Evolutionary conservation across 1,284 basidiomycete genomes (phyloP), one percentile per base, ranked within the genome.

Genomic region (Leccinum fallax): DNA sequence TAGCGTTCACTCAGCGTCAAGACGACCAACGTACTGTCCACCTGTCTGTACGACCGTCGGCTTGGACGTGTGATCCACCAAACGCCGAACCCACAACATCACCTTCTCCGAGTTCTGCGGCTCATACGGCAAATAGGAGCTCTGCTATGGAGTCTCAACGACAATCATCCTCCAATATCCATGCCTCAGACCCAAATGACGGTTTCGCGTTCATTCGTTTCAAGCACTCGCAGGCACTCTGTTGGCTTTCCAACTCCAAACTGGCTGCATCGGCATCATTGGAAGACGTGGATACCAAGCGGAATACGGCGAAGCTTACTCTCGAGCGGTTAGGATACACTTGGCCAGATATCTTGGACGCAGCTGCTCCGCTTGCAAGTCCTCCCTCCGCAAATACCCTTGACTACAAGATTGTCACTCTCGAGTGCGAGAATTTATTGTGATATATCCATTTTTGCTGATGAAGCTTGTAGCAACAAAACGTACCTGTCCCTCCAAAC

Each of bases 21-120:
- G 81, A 83, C 59, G 86, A 87, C 56, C 80, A 83, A 52, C 83
- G 83, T 54, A 80, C 87, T 61, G 77, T 93, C 30, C 91, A 92
- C 74, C 80, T 93, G 30, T 86, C 89, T 11, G 90, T 93, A 15
- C 86, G 88, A 69, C 87, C 89, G 21, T 87, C 87, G 32, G 87
- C 88, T 56, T 93, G 91, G 90, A 79, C 81, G 52, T 76, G 80
- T 16, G 65, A 75, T 10, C 85, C 87, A 43, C 79, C 86, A 71
- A 60, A 71, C 68, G 62, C 65, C 48, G 55, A 58, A 56, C 52
- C 64, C 54, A 32, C 60, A 51, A 34, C 61, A 53, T 28, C 66
- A 46, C 38, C 66, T 52, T 63, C 61, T 51, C 52, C 32, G n/a
- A 36, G 3, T 46, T 49, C 8, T 5, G 8, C 53, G 4, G 26